phyloP scores from a whole-genome alignment of 2,329 filamentous ascomycete genomes.

The Cercospora beticola region DNA sequence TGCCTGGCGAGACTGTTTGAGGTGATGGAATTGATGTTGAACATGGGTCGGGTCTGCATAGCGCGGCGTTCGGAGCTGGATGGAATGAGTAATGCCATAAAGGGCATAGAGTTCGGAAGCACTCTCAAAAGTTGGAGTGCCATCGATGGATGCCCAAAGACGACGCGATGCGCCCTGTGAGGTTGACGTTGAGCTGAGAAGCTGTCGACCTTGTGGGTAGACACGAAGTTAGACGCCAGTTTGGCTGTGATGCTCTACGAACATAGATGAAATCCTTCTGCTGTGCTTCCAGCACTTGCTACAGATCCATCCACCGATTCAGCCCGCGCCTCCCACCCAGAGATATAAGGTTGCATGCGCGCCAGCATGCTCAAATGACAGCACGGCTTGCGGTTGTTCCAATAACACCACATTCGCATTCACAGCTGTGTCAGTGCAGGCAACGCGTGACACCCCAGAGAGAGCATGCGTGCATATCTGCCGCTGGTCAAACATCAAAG shows the following conservation, averaged over 20 bases:
- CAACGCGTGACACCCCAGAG: neutral
- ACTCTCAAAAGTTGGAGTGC: neutral
- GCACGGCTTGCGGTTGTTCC: neutral
- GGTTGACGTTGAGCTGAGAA: neutral
- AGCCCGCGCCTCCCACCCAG: neutral
- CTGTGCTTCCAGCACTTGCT: neutral
- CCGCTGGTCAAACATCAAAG: constrained; percentile 16
- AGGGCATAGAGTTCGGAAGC: neutral
- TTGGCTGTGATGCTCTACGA: neutral
- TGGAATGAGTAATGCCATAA: neutral
- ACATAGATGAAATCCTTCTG: neutral
- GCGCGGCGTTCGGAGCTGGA: constrained; percentile 26
- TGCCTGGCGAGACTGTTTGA: constrained; percentile 53
- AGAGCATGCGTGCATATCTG: neutral
- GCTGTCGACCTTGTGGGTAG: neutral
- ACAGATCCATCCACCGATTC: neutral
- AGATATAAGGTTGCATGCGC: neutral
- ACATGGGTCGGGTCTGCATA: constrained; percentile 22
- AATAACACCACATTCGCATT: neutral
- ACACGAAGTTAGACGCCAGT: neutral
- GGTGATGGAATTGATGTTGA: neutral
- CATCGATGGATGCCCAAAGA: neutral
- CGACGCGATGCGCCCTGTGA: neutral
- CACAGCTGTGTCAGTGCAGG: neutral
- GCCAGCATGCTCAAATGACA: neutral